Evolutionary conservation across 1,139 yeast genomes (phyloP).

Genomic region (Lodderomyces metapsilosis): DNA sequence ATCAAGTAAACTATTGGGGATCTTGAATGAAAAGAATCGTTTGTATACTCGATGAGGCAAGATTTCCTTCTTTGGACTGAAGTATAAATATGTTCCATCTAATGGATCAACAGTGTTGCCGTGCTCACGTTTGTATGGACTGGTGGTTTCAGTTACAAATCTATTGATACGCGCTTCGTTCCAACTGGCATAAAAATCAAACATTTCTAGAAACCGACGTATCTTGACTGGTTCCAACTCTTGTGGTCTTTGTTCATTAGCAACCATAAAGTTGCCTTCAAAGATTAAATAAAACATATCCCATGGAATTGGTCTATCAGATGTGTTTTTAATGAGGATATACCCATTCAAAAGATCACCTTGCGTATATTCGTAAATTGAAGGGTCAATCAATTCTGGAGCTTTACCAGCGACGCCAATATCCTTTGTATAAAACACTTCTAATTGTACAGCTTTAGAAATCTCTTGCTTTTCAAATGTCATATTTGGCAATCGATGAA

Average conservation of each 20-base stretch:
- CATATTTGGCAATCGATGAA: conserved; percentile 34
- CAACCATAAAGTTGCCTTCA: conserved; percentile 33
- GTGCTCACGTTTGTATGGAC: conserved; percentile 18
- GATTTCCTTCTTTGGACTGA: conserved; percentile 25
- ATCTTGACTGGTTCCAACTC: conserved; percentile 17
- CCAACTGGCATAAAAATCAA: conserved; percentile 43
- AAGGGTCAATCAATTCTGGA: conserved; percentile 34
- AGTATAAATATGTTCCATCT: conserved; percentile 28
- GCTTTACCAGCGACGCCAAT: conserved; percentile 27
- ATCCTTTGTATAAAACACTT: conserved; percentile 36
- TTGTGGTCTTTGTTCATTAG: conserved; percentile 11
- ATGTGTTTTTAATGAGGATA: conserved; percentile 27
- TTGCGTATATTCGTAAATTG: conserved; percentile 35
- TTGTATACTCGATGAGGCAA: conserved; percentile 33
- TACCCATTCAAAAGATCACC: conserved; percentile 44
- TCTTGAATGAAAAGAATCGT: conserved; percentile 41
- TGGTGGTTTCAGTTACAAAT: conserved; percentile 23
- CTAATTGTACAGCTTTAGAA: conserved; percentile 28
- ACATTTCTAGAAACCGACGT: conserved; percentile 35
- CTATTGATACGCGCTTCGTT: conserved; percentile 31
- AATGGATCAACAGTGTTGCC: conserved; percentile 20
- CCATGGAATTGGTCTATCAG: conserved; percentile 29
- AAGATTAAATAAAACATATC: conserved; percentile 44
- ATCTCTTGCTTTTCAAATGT: conserved; percentile 26
- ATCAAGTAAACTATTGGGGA: conserved; percentile 41